Conservation (phyloP, 1,139 yeast genomes). For the Suhomyces bolitotheri region DNA sequence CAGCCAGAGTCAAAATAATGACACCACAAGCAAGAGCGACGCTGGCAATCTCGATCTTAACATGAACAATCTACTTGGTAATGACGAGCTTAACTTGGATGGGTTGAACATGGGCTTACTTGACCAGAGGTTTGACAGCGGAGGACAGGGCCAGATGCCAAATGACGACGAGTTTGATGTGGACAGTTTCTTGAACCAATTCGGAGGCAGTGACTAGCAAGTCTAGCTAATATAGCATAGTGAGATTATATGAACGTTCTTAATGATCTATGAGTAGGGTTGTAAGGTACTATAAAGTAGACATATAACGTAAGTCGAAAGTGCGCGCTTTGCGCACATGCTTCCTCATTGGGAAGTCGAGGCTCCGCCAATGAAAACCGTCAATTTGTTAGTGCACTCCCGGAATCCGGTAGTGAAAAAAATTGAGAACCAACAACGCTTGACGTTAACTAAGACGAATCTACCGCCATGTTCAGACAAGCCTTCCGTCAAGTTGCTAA, state of each 20-base stretch:
- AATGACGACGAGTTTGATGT: conserved; percentile 47
- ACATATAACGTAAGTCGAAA: too few relatives aligned
- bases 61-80: conserved; percentile 44
- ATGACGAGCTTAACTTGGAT: conserved; percentile 45
- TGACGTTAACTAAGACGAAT: conserved; percentile 4
- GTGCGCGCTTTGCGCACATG: conserved; percentile 5
- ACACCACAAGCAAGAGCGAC: conserved; percentile 3
- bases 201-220: conserved; percentile 29
- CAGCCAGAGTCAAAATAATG: conserved; percentile 3
- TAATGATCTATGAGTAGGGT: too few relatives aligned
- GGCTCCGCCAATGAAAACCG: conserved; percentile 30
- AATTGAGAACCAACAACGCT: conserved; percentile 6
- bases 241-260: too few relatives aligned
- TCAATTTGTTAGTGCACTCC: conserved; percentile 13
- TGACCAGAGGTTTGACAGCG: conserved; percentile 35
- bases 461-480: conserved; percentile 61
- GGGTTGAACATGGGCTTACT: conserved; percentile 47
- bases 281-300: too few relatives aligned
- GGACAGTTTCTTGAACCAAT: conserved; percentile 48
- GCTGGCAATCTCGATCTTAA: conserved; percentile 33
- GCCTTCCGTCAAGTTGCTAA: conserved; percentile 66
- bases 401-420: conserved; percentile 14
- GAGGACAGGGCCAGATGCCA: conserved; percentile 22
- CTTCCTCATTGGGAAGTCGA: conserved; percentile 34
- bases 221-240: too few relatives aligned